Evolutionary conservation across 2,329 filamentous ascomycete genomes (phyloP), one percentile per base, ranked within the genome.

Genomic region (Neopestalotiopsis clavispora): DNA sequence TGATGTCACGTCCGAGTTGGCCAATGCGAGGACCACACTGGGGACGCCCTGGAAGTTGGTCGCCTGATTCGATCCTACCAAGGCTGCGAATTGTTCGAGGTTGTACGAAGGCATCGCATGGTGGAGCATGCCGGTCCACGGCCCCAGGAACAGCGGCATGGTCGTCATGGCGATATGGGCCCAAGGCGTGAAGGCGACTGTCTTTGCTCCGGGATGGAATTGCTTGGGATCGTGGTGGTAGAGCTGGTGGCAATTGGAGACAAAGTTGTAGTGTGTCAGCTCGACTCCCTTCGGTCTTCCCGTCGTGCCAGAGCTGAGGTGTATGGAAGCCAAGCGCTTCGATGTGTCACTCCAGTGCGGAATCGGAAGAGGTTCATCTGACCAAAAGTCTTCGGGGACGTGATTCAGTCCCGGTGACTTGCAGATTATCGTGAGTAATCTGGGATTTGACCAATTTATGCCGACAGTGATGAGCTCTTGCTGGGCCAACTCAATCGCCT

Each of bases 101-200:
- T 78, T 75, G 72, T 80, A 83, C 1, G 75, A 72, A 3, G 81
- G 81, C 81, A 83, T 82, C 4, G 80, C 81, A 65, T 83, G 82
- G 69, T 84, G 82, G 68, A 81, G 74, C 77, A 83, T 83, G 6
- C 83, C 82, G 10, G 80, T 80, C 71, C 80, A 83, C 0, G 82
- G 81, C 0, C 80, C 81, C 1, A 84, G 75, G 74, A 84, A 84
- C 10, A 84, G 73, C 1, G 82, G 82, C 70, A 83, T 74, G 13
- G 82, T 84, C 6, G 82, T 83, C 74, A 80, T 83, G 67, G 75
- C 82, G 65, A 84, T 83, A 69, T 84, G 81, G 4, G 80, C 79
- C 77, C 80, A 84, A 2, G 82, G 82, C 1, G 82, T 84, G 72
- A 81, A 83, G 28, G 80, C 78, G 1, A 84, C 80, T 0, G 78